These are phyloP conservation scores for Fusarium torulosum DNA, from an alignment of 2,329 filamentous ascomycete species.

Conservation along the genomic window DNA sequence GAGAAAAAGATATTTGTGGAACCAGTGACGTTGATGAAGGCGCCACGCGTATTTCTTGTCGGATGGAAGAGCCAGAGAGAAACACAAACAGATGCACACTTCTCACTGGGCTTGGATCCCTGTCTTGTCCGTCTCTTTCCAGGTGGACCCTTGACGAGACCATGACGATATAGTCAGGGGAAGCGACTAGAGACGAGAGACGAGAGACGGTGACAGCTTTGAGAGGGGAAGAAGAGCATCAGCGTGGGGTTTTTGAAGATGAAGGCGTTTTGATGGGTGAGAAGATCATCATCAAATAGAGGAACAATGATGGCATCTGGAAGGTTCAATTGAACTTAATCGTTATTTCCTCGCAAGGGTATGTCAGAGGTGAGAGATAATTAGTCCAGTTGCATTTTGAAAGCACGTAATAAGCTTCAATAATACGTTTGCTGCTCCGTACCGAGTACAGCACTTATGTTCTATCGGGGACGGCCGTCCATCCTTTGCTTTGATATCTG, in stretches of 20 bases:
- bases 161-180: slow-evolving; percentile 45
- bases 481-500: neutral
- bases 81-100: slow-evolving; percentile 21
- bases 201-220: slow-evolving; percentile 20
- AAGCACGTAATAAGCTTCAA: slow-evolving; percentile 3
- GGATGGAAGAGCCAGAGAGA: slow-evolving; percentile 12
- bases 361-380: neutral
- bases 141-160: slow-evolving; percentile 51
- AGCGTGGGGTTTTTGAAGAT: slow-evolving; percentile 1
- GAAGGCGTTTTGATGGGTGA: neutral
- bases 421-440: slow-evolving; percentile 1
- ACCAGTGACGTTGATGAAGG: slow-evolving; percentile 44
- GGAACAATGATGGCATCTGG: slow-evolving; percentile 26
- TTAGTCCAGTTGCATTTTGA: neutral
- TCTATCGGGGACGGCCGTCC: neutral
- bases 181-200: neutral
- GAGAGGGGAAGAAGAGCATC: slow-evolving; percentile 10
- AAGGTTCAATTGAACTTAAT: slow-evolving; percentile 17
- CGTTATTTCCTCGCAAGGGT: neutral
- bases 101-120: neutral
- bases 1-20: slow-evolving; percentile 28
- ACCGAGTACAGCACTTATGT: too few relatives aligned
- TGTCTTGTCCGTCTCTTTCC: slow-evolving; percentile 13
- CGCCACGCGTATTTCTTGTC: slow-evolving; percentile 41
- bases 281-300: slow-evolving; percentile 6